A percentile compares a stretch with the other conserved stretches of the same genome.
Conservation (phyloP, 805 yeast species). For the Hanseniaspora pseudoguilliermondii region DNA sequence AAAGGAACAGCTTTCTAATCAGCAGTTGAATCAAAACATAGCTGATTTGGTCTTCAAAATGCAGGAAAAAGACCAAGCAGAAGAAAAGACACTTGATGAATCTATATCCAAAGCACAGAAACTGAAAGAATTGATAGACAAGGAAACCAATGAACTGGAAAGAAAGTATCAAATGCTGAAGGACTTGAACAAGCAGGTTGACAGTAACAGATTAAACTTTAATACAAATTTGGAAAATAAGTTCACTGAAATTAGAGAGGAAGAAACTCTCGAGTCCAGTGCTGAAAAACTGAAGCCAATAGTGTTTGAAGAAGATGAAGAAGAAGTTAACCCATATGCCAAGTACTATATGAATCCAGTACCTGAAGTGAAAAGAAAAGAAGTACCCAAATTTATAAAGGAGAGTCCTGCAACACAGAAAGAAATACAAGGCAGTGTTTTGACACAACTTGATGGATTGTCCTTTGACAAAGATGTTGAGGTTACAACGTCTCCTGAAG, state of each 20-base stretch:
- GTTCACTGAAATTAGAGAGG: not conserved
- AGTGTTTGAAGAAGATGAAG: slow-evolving; percentile 1
- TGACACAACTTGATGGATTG: slow-evolving; percentile 12
- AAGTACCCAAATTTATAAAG: not conserved
- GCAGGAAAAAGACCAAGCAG: slow-evolving; percentile 5
- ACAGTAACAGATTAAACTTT: not conserved
- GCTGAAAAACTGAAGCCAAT: not conserved
- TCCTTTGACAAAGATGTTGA: slow-evolving; percentile 4
- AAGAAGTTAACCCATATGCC: slow-evolving; percentile 11
- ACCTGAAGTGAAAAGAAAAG: not conserved
- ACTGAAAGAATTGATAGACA: slow-evolving; percentile 10
- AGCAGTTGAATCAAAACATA: slow-evolving; percentile 13
- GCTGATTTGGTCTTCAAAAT: slow-evolving; percentile 13
- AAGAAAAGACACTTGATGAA: not conserved
- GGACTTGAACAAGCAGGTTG: slow-evolving; percentile 4
- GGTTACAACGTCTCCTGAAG: slow-evolving; percentile 10
- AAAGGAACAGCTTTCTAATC: slow-evolving; percentile 5
- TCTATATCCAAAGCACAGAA: slow-evolving; percentile 6
- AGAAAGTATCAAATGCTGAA: slow-evolving; percentile 10
- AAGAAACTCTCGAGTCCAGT: not conserved
- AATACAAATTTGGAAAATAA: not conserved
- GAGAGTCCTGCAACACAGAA: not conserved
- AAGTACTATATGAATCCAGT: slow-evolving; percentile 10
- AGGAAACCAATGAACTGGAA: slow-evolving; percentile 11
- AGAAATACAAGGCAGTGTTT: not conserved